These are phyloP conservation scores for Cyanodermella asteris DNA, from an alignment of 2,329 filamentous ascomycete genomes.

Conservation along the genomic window DNA sequence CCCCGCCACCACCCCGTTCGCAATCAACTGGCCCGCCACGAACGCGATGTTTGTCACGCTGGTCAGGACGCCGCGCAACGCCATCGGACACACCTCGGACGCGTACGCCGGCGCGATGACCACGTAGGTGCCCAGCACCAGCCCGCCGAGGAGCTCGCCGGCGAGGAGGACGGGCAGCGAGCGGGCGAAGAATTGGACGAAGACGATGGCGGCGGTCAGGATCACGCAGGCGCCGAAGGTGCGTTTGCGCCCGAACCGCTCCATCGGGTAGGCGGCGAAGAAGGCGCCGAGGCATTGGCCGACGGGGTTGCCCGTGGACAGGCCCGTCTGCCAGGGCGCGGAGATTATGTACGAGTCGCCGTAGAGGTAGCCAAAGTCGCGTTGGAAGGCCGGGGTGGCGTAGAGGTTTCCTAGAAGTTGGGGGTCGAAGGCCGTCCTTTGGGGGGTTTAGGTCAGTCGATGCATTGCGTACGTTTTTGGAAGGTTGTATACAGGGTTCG, in stretches of 20 bases:
- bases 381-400: conserved; percentile 34
- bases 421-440: conserved; percentile 42
- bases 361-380: conserved; percentile 27
- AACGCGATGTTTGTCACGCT: conserved; percentile 14
- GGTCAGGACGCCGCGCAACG: conserved; percentile 12
- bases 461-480: no score
- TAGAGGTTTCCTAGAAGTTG: conserved; percentile 43
- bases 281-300: conserved; percentile 12
- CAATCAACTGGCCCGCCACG: conserved; percentile 14
- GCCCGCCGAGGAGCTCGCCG: conserved; percentile 37
- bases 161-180: conserved; percentile 34
- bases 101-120: conserved; percentile 26
- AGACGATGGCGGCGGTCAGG: conserved; percentile 27
- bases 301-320: conserved; percentile 11
- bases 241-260: conserved; percentile 12
- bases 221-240: conserved; percentile 11
- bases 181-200: conserved; percentile 40
- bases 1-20: no score
- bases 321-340: conserved; percentile 11
- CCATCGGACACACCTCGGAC: conserved; percentile 13
- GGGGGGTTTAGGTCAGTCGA: no score
- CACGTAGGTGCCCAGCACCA: conserved; percentile 39
- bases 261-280: conserved; percentile 10
- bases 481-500: no score
- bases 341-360: conserved; percentile 11